Evolutionary conservation across 2,329 filamentous ascomycete species (phyloP).

Genomic region (Trichophyton rubrum): DNA sequence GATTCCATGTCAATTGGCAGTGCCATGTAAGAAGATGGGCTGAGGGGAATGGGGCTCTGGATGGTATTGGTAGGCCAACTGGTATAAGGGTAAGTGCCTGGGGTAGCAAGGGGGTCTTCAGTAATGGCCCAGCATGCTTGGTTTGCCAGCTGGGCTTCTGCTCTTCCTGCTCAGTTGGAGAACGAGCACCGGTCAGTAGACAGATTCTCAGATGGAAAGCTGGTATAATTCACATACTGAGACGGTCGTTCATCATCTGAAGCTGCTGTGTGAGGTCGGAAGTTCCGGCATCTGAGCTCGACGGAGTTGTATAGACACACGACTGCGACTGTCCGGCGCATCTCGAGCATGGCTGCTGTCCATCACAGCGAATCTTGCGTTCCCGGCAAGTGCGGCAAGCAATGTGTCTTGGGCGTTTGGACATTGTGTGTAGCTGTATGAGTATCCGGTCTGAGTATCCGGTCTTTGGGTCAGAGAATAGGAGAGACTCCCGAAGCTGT

Average conservation of each 20-base stretch:
- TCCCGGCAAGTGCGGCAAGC: conserved; percentile 6
- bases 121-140: conserved; percentile 3
- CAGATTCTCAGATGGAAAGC: not conserved
- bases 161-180: not conserved
- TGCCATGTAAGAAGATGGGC: conserved; percentile 1
- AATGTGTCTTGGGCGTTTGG: conserved; percentile 6
- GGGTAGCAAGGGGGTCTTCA: not conserved
- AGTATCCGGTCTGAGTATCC: too few relatives aligned
- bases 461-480: too few relatives aligned
- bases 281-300: not conserved
- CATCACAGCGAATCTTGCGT: conserved; percentile 5
- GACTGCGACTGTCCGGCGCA: conserved; percentile 3
- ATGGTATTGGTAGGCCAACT: not conserved
- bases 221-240: not conserved
- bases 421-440: not conserved
- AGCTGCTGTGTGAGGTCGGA: conserved; percentile 3
- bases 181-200: not conserved
- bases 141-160: conserved; percentile 4
- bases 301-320: conserved; percentile 5
- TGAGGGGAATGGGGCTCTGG: not conserved
- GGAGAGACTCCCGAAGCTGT: not conserved
- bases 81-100: conserved; percentile 3
- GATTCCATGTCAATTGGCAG: conserved; percentile 5
- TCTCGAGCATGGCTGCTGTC: conserved; percentile 2
- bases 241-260: conserved; percentile 5